These are phyloP conservation scores for Pseudocercospora vitis DNA, from an alignment of 2,329 filamentous ascomycete genomes.

Conservation along the genomic window DNA sequence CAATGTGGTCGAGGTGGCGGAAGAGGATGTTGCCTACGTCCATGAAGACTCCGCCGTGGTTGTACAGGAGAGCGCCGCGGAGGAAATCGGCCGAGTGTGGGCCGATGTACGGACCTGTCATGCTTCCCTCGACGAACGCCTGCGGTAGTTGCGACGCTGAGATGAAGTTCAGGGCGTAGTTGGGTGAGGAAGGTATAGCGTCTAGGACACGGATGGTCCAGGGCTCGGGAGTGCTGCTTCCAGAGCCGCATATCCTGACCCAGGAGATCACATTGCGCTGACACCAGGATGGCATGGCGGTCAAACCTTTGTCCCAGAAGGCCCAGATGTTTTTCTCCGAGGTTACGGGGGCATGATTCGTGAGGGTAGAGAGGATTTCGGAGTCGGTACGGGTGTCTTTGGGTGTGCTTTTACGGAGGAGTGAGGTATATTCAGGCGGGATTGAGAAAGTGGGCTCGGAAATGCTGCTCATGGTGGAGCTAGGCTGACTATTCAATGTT, in stretches of 20 bases:
- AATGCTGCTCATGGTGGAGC: neutral
- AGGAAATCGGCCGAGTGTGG: conserved; percentile 52
- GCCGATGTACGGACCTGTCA: conserved; percentile 47
- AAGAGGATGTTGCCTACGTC: conserved; percentile 46
- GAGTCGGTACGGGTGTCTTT: conserved; percentile 9
- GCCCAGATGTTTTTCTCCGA: conserved; percentile 47
- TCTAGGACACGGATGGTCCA: conserved; percentile 49
- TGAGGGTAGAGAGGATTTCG: conserved; percentile 13
- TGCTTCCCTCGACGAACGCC: conserved; percentile 45
- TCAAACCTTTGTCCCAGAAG: conserved; percentile 43
- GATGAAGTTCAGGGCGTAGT: conserved; percentile 44
- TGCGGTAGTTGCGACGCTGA: conserved; percentile 38
- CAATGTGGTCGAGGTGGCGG: conserved; percentile 41
- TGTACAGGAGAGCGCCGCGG: conserved; percentile 44
- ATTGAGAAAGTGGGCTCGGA: neutral
- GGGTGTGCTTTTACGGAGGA: neutral
- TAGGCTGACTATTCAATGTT: no score
- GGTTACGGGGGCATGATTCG: conserved; percentile 30
- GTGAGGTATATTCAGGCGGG: neutral
- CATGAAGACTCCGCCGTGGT: conserved; percentile 45
- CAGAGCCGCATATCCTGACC: conserved; percentile 39
- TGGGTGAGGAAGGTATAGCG: conserved; percentile 40
- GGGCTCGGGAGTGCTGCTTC: conserved; percentile 26
- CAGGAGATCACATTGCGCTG: conserved; percentile 45
- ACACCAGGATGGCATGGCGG: conserved; percentile 40